phyloP scores from a whole-genome alignment of 495 filamentous ascomycete species.

The Chaetomidium leptoderma region DNA sequence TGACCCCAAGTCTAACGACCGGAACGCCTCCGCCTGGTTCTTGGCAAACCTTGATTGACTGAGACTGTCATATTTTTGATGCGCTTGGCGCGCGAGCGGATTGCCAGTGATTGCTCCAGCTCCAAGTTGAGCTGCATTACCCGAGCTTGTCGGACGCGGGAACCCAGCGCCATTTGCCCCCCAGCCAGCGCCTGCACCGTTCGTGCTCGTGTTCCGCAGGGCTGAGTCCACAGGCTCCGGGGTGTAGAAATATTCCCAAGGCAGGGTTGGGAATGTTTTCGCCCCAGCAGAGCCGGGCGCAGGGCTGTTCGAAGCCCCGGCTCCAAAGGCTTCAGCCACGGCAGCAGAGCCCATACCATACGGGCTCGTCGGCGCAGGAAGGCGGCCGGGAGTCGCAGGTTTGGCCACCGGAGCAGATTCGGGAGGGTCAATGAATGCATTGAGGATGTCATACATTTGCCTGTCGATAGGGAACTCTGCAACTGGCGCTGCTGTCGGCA shows the following conservation, averaged over 20 bases:
- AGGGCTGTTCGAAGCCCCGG: slow-evolving; percentile 25
- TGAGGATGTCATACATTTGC: slow-evolving; percentile 41
- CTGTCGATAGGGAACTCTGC: slow-evolving; percentile 31
- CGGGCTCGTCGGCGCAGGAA: slow-evolving; percentile 25
- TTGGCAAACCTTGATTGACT: not conserved
- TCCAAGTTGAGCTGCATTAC: slow-evolving; percentile 12
- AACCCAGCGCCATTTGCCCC: slow-evolving; percentile 7
- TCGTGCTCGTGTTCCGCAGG: slow-evolving; percentile 3
- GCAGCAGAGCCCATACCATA: slow-evolving; percentile 42
- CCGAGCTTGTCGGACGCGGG: slow-evolving; percentile 22
- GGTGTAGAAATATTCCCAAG: slow-evolving; percentile 43
- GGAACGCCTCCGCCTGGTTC: not conserved
- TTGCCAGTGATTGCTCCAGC: not conserved
- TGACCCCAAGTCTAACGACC: not conserved
- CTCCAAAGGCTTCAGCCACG: slow-evolving; percentile 35
- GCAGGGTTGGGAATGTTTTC: slow-evolving; percentile 40
- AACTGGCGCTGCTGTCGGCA: not conserved
- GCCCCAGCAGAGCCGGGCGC: slow-evolving; percentile 36
- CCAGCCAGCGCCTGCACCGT: slow-evolving; percentile 3
- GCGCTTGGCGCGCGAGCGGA: slow-evolving; percentile 6
- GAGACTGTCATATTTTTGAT: not conserved
- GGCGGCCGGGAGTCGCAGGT: slow-evolving; percentile 5
- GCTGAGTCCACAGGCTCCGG: slow-evolving; percentile 27
- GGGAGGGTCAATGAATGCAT: slow-evolving; percentile 38
- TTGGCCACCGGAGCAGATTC: slow-evolving; percentile 23